Conservation (phyloP, 148 eudicot genomes). For the Amaranthus hypochondriacus region DNA sequence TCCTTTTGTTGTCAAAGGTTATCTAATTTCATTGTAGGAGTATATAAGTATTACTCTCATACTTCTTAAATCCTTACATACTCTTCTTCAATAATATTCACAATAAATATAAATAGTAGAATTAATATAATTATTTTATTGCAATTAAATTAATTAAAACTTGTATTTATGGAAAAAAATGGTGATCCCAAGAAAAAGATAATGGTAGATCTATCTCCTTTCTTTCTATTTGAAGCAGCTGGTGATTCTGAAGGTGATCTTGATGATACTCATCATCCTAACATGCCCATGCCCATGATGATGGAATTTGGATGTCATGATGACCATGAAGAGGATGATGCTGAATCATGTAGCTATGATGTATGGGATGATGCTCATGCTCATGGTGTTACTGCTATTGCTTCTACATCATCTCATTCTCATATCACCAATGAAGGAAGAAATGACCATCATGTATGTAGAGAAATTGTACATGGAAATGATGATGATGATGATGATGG, state of each 20-base stretch:
- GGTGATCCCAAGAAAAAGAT: constrained; percentile 15
- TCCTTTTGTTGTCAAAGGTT: constrained; percentile 23
- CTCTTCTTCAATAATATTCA: too few relatives aligned
- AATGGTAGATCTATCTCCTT: constrained; percentile 44
- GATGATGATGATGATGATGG: not conserved
- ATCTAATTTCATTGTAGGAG: not conserved
- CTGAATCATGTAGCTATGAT: constrained; percentile 62
- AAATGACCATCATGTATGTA: not conserved
- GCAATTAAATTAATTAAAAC: not conserved
- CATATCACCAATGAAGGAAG: constrained; percentile 3
- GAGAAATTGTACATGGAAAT: not conserved
- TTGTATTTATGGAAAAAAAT: constrained; percentile 13
- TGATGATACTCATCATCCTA: constrained; percentile 19
- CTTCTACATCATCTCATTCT: not conserved
- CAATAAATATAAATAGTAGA: not conserved
- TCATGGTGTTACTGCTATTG: not conserved
- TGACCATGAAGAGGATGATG: constrained; percentile 43
- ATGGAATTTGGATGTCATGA: constrained; percentile 7
- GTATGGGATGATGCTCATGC: constrained; percentile 11
- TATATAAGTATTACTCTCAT: not conserved
- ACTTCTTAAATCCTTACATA: too few relatives aligned
- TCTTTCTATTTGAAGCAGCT: constrained; percentile 51
- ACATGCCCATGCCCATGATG: constrained; percentile 18
- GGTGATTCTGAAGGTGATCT: constrained; percentile 68
- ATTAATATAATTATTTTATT: not conserved